These are phyloP conservation scores for Podospora pseudoanserina DNA, from an alignment of 495 filamentous ascomycete genomes.

Conservation along the genomic window DNA sequence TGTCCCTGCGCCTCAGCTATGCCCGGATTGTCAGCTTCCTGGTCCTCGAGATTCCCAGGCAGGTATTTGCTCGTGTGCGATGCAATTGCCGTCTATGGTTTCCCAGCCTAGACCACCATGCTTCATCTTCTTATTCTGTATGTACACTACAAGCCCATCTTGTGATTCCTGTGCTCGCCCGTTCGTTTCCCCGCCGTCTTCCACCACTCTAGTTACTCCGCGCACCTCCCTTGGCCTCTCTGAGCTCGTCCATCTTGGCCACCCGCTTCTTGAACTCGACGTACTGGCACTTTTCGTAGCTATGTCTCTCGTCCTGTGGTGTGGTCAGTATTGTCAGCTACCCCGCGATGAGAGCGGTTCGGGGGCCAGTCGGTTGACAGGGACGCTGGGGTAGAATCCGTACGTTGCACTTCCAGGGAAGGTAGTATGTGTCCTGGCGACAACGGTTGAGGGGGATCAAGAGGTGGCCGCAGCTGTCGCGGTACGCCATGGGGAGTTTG, in stretches of 20 bases:
- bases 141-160: background rate
- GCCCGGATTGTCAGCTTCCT: too few species aligned
- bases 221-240: conserved; percentile 77
- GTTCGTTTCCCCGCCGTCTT: background rate
- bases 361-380: background rate
- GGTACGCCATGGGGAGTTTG: conserved; percentile 80
- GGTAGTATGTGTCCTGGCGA: conserved; percentile 84
- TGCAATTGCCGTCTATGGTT: conserved; percentile 6
- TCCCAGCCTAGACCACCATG: background rate
- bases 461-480: conserved; percentile 90
- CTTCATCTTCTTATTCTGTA: background rate
- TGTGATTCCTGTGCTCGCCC: background rate
- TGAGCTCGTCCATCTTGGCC: conserved; percentile 95
- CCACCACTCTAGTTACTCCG: conserved; percentile 67
- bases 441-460: conserved; percentile 94
- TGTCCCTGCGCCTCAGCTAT: too few species aligned
- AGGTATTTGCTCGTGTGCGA: background rate
- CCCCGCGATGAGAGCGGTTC: background rate
- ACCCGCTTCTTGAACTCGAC: conserved; percentile 97
- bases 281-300: conserved; percentile 99
- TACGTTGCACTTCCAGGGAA: conserved; percentile 98
- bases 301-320: conserved; percentile 82
- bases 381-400: conserved; percentile 26
- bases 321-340: background rate
- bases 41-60: background rate